These are phyloP conservation scores for Apiospora sp. DNA, from an alignment of 2,329 filamentous ascomycete genomes.

Conservation along the genomic window DNA sequence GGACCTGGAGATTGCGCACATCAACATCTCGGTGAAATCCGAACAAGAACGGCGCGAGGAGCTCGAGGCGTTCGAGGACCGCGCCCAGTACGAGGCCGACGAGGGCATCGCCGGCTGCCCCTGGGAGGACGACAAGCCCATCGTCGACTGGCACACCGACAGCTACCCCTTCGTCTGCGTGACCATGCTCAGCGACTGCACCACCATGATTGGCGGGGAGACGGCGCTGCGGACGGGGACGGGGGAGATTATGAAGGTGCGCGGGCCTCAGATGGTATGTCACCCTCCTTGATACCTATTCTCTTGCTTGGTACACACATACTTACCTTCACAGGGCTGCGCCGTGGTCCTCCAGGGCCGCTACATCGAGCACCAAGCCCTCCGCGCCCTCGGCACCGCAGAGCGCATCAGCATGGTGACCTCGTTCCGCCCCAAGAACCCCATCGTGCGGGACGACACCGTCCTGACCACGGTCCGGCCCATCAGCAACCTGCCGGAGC, in stretches of 20 bases:
- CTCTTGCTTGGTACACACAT: too few species aligned
- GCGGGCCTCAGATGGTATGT: constrained; percentile 66
- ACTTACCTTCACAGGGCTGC: constrained; percentile 55
- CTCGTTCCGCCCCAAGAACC: constrained; percentile 66
- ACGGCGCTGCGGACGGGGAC: constrained; percentile 64
- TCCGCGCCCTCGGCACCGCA: constrained; percentile 62
- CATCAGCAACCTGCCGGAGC: constrained; percentile 63
- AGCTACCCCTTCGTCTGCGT: constrained; percentile 75
- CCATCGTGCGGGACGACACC: constrained; percentile 64
- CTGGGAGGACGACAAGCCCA: constrained; percentile 58
- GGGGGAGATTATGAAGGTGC: constrained; percentile 64
- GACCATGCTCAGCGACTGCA: constrained; percentile 71
- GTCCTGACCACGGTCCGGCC: constrained; percentile 66
- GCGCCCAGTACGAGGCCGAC: constrained; percentile 37
- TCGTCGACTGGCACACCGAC: constrained; percentile 70
- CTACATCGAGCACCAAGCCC: constrained; percentile 71
- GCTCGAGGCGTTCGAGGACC: constrained; percentile 47
- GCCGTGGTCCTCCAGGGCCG: constrained; percentile 72
- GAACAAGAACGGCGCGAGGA: constrained; percentile 55
- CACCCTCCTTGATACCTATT: not conserved
- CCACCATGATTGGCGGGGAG: constrained; percentile 69
- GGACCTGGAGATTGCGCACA: constrained; percentile 63
- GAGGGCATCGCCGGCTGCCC: constrained; percentile 41
- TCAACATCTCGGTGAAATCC: constrained; percentile 61
- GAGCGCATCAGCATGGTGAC: constrained; percentile 74